phyloP scores from a whole-genome alignment of 805 yeast genomes.

The Ogataea chonburiensis region DNA sequence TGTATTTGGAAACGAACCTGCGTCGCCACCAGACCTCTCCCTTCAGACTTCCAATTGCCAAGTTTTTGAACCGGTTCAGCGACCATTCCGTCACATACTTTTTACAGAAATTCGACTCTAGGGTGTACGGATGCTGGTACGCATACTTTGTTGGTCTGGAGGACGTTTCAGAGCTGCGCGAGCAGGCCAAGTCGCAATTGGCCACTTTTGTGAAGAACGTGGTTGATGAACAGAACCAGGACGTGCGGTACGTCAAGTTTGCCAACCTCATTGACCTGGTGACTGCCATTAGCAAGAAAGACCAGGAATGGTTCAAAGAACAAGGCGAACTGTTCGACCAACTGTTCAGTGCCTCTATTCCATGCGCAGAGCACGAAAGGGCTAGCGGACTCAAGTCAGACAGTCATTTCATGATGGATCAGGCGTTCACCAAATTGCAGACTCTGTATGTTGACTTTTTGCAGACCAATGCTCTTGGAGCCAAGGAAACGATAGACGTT shows the following conservation, averaged over 20 bases:
- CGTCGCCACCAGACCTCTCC: slow-evolving; percentile 87
- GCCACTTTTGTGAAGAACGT: slow-evolving; percentile 45
- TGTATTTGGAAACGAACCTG: slow-evolving; percentile 75
- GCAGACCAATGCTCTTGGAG: slow-evolving; percentile 12
- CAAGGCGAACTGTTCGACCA: slow-evolving; percentile 47
- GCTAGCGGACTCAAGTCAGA: slow-evolving; percentile 51
- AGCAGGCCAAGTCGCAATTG: slow-evolving; percentile 53
- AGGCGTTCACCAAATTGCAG: slow-evolving; percentile 66
- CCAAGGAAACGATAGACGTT: slow-evolving; percentile 39
- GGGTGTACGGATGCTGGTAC: slow-evolving; percentile 64
- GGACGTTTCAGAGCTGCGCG: slow-evolving; percentile 56
- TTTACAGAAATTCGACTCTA: slow-evolving; percentile 58
- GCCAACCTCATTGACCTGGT: slow-evolving; percentile 72
- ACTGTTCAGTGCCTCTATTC: slow-evolving; percentile 43
- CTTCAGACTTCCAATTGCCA: slow-evolving; percentile 86
- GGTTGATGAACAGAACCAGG: slow-evolving; percentile 48
- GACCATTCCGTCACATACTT: slow-evolving; percentile 71
- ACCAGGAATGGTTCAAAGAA: slow-evolving; percentile 53
- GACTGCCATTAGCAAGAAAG: slow-evolving; percentile 45
- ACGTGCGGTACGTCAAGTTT: slow-evolving; percentile 58
- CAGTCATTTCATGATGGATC: slow-evolving; percentile 67
- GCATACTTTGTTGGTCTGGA: slow-evolving; percentile 60
- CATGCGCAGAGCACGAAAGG: slow-evolving; percentile 42
- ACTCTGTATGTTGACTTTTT: slow-evolving; percentile 38
- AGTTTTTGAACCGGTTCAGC: slow-evolving; percentile 80